phyloP scores from a whole-genome alignment of 2,329 filamentous ascomycete species.

The Colletotrichum chlorophyti region DNA sequence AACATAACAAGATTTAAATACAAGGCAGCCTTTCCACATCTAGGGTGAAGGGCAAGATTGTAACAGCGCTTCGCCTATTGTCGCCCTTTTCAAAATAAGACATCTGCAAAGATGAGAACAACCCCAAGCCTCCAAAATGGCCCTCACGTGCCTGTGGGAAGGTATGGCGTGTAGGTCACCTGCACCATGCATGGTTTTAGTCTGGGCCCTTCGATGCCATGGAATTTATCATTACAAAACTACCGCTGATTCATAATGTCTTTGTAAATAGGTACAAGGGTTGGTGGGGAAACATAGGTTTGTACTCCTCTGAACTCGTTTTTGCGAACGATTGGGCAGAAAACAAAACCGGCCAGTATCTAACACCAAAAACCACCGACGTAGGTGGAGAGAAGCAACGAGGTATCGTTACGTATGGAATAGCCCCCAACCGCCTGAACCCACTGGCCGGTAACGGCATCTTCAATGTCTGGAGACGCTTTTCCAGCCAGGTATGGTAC shows the following conservation, averaged over 20 bases:
- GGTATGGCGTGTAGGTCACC: not conserved
- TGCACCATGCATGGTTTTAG: too few species aligned
- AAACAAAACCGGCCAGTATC: too few species aligned
- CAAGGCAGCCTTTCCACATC: too few species aligned
- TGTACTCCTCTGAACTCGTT: not conserved
- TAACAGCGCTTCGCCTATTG: too few species aligned
- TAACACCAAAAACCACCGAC: not conserved
- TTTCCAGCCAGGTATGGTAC: slow-evolving; percentile 86
- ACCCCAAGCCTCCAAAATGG: not conserved
- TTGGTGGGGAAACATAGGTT: not conserved
- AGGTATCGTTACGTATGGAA: slow-evolving; percentile 72
- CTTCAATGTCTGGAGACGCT: slow-evolving; percentile 94
- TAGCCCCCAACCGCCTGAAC: slow-evolving; percentile 88
- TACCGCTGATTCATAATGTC: too few species aligned
- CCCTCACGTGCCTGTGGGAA: not conserved
- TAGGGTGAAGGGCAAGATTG: too few species aligned
- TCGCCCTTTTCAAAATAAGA: too few species aligned
- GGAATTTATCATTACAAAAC: fast-evolving
- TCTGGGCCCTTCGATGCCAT: too few species aligned
- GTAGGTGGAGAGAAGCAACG: slow-evolving; percentile 65
- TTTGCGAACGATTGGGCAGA: not conserved
- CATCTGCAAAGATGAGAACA: too few species aligned
- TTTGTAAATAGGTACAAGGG: not conserved
- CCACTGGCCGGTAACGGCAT: slow-evolving; percentile 86
- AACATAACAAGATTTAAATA: too few species aligned